Percentiles rank a stretch among this genome's conserved stretches.
phyloP scores from a whole-genome alignment of 192 early-diverging fungal species.

The Podila clonocystis region DNA sequence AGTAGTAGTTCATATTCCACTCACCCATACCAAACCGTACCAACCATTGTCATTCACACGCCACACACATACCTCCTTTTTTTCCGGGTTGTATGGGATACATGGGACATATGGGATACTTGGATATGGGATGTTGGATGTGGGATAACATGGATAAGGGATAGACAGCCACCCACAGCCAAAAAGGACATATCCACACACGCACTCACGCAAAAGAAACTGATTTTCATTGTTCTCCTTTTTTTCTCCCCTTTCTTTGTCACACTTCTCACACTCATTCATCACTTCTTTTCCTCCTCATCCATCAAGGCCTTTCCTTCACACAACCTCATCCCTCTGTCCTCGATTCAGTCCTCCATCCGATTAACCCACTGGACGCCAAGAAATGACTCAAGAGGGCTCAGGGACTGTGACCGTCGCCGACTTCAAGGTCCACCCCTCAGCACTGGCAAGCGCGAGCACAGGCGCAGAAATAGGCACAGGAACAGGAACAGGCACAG shows the following conservation, averaged over 20 bases:
- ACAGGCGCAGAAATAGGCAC: no score
- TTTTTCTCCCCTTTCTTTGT: not conserved
- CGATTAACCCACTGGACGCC: not conserved
- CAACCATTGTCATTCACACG: no score
- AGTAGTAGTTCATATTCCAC: no score
- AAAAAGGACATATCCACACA: not conserved
- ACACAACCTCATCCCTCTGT: not conserved
- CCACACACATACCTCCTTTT: not conserved
- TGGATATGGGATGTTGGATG: no score
- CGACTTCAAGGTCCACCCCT: conserved; percentile 39
- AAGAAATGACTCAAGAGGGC: not conserved
- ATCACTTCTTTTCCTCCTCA: not conserved
- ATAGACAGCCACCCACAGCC: not conserved
- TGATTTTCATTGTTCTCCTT: not conserved
- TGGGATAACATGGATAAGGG: no score
- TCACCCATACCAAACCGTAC: no score
- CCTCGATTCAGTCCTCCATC: not conserved
- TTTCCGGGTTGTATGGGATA: not conserved
- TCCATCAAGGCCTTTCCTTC: not conserved
- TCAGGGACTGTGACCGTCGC: not conserved
- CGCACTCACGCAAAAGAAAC: not conserved
- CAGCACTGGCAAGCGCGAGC: conserved; percentile 9
- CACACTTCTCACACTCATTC: not conserved
- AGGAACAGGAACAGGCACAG: no score
- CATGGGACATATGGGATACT: no score